These are phyloP conservation scores for Aspergillus glaucus DNA, from an alignment of 2,329 filamentous ascomycete genomes.

Conservation along the genomic window DNA sequence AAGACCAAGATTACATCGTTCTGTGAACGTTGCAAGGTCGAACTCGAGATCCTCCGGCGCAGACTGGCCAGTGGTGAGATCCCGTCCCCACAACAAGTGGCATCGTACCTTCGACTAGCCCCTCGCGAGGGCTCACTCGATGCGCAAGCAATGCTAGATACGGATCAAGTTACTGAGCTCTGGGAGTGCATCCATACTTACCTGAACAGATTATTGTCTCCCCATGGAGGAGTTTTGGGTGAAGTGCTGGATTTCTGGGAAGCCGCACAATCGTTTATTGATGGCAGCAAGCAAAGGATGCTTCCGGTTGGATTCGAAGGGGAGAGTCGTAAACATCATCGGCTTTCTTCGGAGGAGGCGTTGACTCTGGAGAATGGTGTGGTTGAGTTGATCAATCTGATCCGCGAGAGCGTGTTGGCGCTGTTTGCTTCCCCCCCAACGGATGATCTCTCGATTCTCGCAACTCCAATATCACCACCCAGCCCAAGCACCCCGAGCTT, in stretches of 20 bases:
- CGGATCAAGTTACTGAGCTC: conserved; percentile 72
- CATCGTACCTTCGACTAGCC: conserved; percentile 69
- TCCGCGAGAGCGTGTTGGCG: conserved; percentile 70
- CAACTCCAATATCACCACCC: conserved; percentile 67
- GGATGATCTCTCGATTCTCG: conserved; percentile 81
- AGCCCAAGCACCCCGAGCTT: conserved; percentile 58
- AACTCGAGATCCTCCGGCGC: conserved; percentile 84
- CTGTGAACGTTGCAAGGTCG: conserved; percentile 79
- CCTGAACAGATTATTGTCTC: conserved; percentile 66
- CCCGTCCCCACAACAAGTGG: conserved; percentile 62
- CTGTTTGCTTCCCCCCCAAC: conserved; percentile 86
- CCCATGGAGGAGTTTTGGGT: conserved; percentile 69
- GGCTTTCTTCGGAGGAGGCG: conserved; percentile 65
- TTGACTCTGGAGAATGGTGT: conserved; percentile 68
- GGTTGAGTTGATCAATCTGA: conserved; percentile 72
- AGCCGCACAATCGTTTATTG: conserved; percentile 80
- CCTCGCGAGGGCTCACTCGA: conserved; percentile 60
- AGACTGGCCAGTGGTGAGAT: conserved; percentile 69
- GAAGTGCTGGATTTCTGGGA: conserved; percentile 95
- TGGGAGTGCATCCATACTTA: conserved; percentile 85
- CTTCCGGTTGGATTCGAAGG: conserved; percentile 77
- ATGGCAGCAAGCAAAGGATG: conserved; percentile 72
- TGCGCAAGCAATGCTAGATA: conserved; percentile 63
- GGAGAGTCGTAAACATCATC: conserved; percentile 74
- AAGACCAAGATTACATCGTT: conserved; percentile 76